These are phyloP conservation scores for Rhododendron molle DNA, from an alignment of 148 eudicot genomes.

Conservation along the genomic window DNA sequence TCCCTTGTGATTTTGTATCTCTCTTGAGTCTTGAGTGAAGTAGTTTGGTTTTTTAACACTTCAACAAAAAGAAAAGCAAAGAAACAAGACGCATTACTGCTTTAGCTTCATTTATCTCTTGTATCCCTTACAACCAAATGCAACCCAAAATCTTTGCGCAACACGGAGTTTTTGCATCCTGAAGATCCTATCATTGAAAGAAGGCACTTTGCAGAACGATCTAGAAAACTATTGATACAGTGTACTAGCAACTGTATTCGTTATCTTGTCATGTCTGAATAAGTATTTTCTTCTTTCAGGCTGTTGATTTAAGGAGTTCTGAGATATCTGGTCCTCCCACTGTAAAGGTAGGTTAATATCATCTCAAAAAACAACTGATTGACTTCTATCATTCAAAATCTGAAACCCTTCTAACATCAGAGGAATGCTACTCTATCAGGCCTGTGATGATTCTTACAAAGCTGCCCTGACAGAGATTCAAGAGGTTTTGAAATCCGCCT, in stretches of 20 bases:
- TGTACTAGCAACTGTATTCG: not conserved
- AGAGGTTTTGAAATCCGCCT: constrained; percentile 38
- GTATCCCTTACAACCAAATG: not conserved
- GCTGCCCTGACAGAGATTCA: constrained; percentile 36
- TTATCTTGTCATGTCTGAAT: constrained; percentile 5
- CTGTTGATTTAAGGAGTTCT: constrained; percentile 67
- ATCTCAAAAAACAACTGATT: not conserved
- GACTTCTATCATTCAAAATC: not conserved
- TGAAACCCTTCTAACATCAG: not conserved
- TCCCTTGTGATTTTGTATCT: not conserved
- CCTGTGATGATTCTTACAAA: constrained; percentile 28
- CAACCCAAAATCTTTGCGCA: not conserved
- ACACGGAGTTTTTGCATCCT: not conserved
- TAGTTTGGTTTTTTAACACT: not conserved
- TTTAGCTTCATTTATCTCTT: not conserved
- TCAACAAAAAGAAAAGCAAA: not conserved
- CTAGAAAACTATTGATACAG: too few relatives aligned
- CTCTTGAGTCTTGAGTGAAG: not conserved
- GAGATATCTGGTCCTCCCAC: constrained; percentile 36
- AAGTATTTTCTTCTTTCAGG: constrained; percentile 37
- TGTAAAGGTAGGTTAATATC: constrained; percentile 35
- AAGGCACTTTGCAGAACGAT: not conserved
- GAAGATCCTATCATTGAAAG: not conserved
- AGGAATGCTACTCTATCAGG: constrained; percentile 33
- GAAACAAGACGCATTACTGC: not conserved